Percentiles rank a stretch among this genome's conserved stretches.
Evolutionary conservation across 441 rosid genomes (phyloP).

Genomic region (Dalechampia spathulata): DNA sequence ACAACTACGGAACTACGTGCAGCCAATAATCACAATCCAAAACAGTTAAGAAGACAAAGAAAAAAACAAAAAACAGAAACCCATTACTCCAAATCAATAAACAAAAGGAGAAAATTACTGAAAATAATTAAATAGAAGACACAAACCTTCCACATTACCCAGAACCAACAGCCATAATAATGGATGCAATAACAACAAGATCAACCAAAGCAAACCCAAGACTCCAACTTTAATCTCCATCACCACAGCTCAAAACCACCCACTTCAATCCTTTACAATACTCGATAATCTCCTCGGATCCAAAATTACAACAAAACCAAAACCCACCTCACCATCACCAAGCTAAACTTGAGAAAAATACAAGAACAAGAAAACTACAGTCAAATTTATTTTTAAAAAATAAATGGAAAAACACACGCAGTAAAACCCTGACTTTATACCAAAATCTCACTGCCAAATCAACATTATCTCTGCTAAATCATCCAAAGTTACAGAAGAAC

Average conservation of each 20-base stretch:
- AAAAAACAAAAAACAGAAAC: background rate
- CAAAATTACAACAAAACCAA: conserved; percentile 51
- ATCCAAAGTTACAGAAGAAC: background rate
- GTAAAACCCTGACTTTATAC: conserved; percentile 36
- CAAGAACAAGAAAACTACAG: background rate
- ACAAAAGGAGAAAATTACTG: conserved; percentile 11
- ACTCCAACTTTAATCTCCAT: conserved; percentile 36
- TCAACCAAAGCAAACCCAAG: conserved; percentile 32
- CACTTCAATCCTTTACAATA: conserved; percentile 10
- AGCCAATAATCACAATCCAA: conserved; percentile 5
- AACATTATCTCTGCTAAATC: conserved; percentile 18
- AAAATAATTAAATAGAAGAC: background rate
- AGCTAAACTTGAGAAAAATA: background rate
- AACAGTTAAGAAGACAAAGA: no score
- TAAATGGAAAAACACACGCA: conserved; percentile 2
- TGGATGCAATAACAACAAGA: conserved; percentile 35
- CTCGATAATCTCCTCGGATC: conserved; percentile 59
- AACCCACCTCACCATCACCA: conserved; percentile 37
- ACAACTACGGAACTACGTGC: conserved; percentile 3
- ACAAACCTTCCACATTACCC: conserved; percentile 80
- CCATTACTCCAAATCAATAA: conserved; percentile 16
- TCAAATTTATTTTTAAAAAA: background rate
- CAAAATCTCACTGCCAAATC: conserved; percentile 9
- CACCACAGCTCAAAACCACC: conserved; percentile 14
- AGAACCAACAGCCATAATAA: conserved; percentile 30